Evolutionary conservation across 2,329 filamentous ascomycete species (phyloP), one percentile per base, ranked within the genome.

Genomic region (Furcasterigmium furcatum): DNA sequence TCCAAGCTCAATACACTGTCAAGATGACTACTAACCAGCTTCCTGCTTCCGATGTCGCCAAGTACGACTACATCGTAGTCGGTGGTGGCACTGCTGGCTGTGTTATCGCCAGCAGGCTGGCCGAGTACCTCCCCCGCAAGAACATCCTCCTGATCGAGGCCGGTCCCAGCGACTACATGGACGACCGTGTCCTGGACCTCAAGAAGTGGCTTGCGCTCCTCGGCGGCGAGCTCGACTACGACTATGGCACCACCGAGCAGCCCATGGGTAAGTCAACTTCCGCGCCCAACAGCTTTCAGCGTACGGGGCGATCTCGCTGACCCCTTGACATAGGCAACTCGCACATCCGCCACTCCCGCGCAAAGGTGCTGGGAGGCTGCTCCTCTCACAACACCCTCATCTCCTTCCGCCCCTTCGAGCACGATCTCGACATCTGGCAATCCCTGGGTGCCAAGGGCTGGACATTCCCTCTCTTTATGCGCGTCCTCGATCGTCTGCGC

Each of bases 351-450:
- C 91, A 95, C 73, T 95, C 91, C 13, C 85, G 91, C 51, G 91
- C 91, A 52, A 95, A 95, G 74, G 90, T 96, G 32, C 79, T 96
- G 24, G 91, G 91, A 55, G 91, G 91, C 55, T 96, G 91, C 76
- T 95, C 90, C 38, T 92, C 87, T 48, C 91, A 95, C 77, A 96
- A 96, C 71, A 95, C 91, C 18, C 76, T 95, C 58, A 95, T 96
- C 66, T 94, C 88, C 16, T 95, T 95, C 80, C 82, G 90, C 21
- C 89, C 91, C 8, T 95, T 95, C 62, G 83, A 91, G 66, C 91
- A 95, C 66, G 91, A 96, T 67, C 81, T 88, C 71, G 79, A 88
- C 61, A 79, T 88, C 57, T 96, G 91, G 91, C 85, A 91, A 59
- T 80, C 79, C 25, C 74, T 88, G 60, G 91, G 91, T 50, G 91